phyloP scores from a whole-genome alignment of 177 flowering plant genomes.

The Vitis hybrid region DNA sequence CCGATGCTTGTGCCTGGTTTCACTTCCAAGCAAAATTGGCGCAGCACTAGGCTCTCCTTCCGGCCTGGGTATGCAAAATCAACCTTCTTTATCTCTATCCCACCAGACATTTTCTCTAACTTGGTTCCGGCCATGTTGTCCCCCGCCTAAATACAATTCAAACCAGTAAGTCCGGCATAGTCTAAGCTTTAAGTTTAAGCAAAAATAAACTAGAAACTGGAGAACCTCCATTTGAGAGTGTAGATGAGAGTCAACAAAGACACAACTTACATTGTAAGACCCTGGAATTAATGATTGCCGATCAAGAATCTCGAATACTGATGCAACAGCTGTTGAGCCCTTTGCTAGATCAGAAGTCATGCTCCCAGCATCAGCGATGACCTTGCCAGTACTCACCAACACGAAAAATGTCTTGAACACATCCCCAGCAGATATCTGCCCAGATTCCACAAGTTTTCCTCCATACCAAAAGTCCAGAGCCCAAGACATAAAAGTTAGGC shows the following conservation, averaged over 20 bases:
- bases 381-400: constrained; percentile 87
- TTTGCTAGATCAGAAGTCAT: constrained; percentile 92
- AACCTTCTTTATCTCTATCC: constrained; percentile 68
- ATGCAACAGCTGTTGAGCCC: constrained; percentile 75
- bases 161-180: not conserved
- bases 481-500: constrained; percentile 82
- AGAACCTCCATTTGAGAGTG: not conserved
- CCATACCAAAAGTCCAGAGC: constrained; percentile 95
- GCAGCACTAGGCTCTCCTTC: constrained; percentile 50
- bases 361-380: constrained; percentile 96
- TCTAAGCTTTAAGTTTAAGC: not conserved
- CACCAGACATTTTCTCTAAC: constrained; percentile 47
- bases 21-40: constrained; percentile 64
- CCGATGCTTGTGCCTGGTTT: constrained; percentile 72
- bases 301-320: constrained; percentile 77
- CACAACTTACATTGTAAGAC: constrained; percentile 36
- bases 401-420: constrained; percentile 91
- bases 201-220: not conserved
- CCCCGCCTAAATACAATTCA: constrained; percentile 16
- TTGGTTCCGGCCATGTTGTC: constrained; percentile 30
- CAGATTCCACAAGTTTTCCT: constrained; percentile 59
- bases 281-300: constrained; percentile 54
- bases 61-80: constrained; percentile 80
- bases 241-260: not conserved
- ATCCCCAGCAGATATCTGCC: constrained; percentile 73